A percentile compares a stretch with the other conserved stretches of the same genome.
Conservation (phyloP, 2,329 filamentous ascomycete genomes). For the Epicoccum nigrum region DNA sequence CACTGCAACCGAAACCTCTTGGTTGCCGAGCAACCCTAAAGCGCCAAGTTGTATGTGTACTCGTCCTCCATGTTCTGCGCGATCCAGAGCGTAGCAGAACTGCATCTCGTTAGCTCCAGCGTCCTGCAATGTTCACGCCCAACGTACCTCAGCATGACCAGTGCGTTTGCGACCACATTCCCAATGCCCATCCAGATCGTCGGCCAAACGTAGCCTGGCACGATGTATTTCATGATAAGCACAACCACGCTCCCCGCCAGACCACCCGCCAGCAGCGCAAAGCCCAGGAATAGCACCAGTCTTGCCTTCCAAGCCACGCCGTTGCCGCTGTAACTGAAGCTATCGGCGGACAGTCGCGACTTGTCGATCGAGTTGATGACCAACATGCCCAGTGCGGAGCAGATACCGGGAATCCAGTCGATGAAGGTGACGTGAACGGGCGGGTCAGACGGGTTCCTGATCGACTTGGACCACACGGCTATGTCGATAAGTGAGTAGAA, state of each 20-base stretch:
- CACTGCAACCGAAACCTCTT: not conserved
- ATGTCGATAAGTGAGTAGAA: slow-evolving; percentile 74
- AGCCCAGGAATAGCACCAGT: slow-evolving; percentile 71
- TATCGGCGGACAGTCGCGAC: slow-evolving; percentile 66
- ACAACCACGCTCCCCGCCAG: slow-evolving; percentile 71
- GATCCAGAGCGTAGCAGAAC: slow-evolving; percentile 70
- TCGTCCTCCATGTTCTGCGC: slow-evolving; percentile 77
- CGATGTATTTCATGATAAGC: slow-evolving; percentile 70
- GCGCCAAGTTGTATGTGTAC: slow-evolving; percentile 71
- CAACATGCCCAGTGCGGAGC: slow-evolving; percentile 71
- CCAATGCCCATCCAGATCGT: slow-evolving; percentile 72
- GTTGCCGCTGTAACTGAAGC: slow-evolving; percentile 68
- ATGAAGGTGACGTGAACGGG: slow-evolving; percentile 69
- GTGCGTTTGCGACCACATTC: slow-evolving; percentile 67
- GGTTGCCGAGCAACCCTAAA: slow-evolving; percentile 48
- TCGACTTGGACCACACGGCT: slow-evolving; percentile 66
- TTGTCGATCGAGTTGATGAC: slow-evolving; percentile 77
- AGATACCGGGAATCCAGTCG: slow-evolving; percentile 75
- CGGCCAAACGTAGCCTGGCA: slow-evolving; percentile 63
- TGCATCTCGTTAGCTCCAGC: slow-evolving; percentile 43
- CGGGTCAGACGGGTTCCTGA: slow-evolving; percentile 62
- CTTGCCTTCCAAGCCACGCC: slow-evolving; percentile 74
- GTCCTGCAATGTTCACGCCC: not conserved
- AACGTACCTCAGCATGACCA: slow-evolving; percentile 71
- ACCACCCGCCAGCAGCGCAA: slow-evolving; percentile 71